Conservation (phyloP, 371 early-diverging fungal genomes). For the Syncephalastrum sp. region DNA sequence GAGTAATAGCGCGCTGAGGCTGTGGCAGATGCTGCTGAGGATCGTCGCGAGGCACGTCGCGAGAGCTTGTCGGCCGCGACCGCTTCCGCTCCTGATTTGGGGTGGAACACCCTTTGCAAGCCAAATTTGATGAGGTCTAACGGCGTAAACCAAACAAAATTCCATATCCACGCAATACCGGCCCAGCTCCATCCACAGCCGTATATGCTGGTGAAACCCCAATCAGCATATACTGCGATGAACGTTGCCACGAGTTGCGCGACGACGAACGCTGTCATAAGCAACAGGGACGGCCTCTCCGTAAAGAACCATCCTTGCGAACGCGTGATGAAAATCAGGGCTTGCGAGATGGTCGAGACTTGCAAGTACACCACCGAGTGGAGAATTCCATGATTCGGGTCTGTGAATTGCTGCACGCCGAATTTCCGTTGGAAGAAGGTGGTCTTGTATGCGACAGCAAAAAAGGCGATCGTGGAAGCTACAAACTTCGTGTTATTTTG, state of each 20-base stretch:
- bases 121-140: constrained; percentile 69
- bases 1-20: constrained; percentile 36
- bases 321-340: constrained; percentile 54
- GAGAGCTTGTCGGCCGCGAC: constrained; percentile 23
- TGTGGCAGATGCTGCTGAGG: constrained; percentile 23
- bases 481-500: no score
- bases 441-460: constrained; percentile 41
- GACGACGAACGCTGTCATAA: constrained; percentile 48
- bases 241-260: constrained; percentile 56
- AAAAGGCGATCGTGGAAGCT: constrained; percentile 52
- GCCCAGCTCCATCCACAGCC: constrained; percentile 57
- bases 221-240: constrained; percentile 55
- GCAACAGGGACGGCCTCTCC: constrained; percentile 48
- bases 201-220: constrained; percentile 52
- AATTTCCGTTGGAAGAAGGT: constrained; percentile 46
- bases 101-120: constrained; percentile 51
- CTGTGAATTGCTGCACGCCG: constrained; percentile 28
- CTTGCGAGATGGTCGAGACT: constrained; percentile 56
- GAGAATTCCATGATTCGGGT: constrained; percentile 34
- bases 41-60: constrained; percentile 17
- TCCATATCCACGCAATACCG: constrained; percentile 62
- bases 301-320: constrained; percentile 50
- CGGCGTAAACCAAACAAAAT: constrained; percentile 69
- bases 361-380: constrained; percentile 56
- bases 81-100: constrained; percentile 4